Percentiles rank a stretch among this genome's conserved stretches.
Evolutionary conservation across 1,139 yeast species (phyloP).

Genomic region (Meyerozyma athensensis): DNA sequence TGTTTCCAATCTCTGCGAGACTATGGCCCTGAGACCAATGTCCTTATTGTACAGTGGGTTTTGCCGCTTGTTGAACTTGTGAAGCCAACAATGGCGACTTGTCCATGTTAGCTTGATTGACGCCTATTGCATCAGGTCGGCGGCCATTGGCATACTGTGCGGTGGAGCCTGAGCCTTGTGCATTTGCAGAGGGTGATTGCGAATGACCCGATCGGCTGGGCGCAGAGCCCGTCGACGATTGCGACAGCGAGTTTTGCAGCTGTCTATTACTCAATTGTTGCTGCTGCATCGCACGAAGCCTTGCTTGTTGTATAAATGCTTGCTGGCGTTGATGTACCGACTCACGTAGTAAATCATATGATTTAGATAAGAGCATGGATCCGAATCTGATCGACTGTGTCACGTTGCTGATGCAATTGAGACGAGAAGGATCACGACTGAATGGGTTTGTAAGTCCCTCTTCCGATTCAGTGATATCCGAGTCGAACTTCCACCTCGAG

Average conservation of each 20-base stretch:
- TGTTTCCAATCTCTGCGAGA: neutral
- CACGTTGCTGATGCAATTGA: slow-evolving; percentile 79
- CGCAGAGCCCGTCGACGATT: neutral
- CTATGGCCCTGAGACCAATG: neutral
- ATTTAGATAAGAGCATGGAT: slow-evolving; percentile 81
- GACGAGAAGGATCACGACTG: slow-evolving; percentile 59
- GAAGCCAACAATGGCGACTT: slow-evolving; percentile 2
- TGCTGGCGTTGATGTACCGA: slow-evolving; percentile 47
- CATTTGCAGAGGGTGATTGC: neutral
- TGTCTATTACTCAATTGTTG: slow-evolving; percentile 27
- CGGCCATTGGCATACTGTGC: slow-evolving; percentile 1
- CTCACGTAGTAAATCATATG: slow-evolving; percentile 65
- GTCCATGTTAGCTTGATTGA: neutral
- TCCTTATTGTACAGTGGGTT: slow-evolving; percentile 3
- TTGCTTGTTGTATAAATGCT: slow-evolving; percentile 38
- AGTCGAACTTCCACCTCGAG: slow-evolving; percentile 75
- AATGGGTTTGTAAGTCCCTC: slow-evolving; percentile 50
- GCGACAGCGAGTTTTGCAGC: slow-evolving; percentile 40
- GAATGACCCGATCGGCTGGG: neutral
- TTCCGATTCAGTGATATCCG: slow-evolving; percentile 49
- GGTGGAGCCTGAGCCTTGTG: neutral
- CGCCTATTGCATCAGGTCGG: neutral
- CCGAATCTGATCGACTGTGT: slow-evolving; percentile 91
- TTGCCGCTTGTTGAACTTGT: slow-evolving; percentile 1
- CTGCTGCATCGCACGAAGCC: slow-evolving; percentile 44